Evolutionary conservation across 208 protist species (phyloP).

Genomic region (Trypanosoma caninum): DNA sequence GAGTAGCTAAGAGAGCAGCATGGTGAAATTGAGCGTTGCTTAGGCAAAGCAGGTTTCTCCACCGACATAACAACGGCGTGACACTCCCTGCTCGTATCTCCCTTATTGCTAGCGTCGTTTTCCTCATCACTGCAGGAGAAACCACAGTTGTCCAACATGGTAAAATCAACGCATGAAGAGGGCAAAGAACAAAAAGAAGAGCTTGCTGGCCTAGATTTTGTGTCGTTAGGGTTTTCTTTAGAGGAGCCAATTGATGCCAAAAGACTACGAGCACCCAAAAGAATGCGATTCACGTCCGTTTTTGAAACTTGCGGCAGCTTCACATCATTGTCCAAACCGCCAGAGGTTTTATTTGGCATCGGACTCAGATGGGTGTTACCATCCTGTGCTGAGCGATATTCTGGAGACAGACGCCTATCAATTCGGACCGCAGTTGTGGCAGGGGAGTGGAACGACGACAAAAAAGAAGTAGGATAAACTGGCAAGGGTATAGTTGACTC

Average conservation of each 20-base stretch:
- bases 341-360: not conserved
- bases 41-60: too few species aligned
- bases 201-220: not conserved
- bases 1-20: constrained; percentile 23
- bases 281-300: constrained; percentile 18
- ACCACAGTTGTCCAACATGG: not conserved
- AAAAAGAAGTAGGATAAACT: not conserved
- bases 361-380: not conserved
- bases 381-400: constrained; percentile 4
- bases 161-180: too few species aligned
- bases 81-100: not conserved
- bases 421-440: not conserved
- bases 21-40: constrained; percentile 11
- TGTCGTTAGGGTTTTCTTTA: not conserved
- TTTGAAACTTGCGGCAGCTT: not conserved
- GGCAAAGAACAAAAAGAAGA: not conserved
- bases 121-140: not conserved
- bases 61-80: not conserved
- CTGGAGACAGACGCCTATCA: constrained; percentile 17
- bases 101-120: not conserved
- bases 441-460: not conserved
- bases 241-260: not conserved
- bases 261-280: constrained; percentile 12
- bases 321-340: not conserved
- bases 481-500: not conserved